A percentile compares a stretch with the other conserved stretches of the same genome.
These are phyloP conservation scores for Allomyces macrogynus DNA, from an alignment of 192 early-diverging fungal species.

Conservation along the genomic window DNA sequence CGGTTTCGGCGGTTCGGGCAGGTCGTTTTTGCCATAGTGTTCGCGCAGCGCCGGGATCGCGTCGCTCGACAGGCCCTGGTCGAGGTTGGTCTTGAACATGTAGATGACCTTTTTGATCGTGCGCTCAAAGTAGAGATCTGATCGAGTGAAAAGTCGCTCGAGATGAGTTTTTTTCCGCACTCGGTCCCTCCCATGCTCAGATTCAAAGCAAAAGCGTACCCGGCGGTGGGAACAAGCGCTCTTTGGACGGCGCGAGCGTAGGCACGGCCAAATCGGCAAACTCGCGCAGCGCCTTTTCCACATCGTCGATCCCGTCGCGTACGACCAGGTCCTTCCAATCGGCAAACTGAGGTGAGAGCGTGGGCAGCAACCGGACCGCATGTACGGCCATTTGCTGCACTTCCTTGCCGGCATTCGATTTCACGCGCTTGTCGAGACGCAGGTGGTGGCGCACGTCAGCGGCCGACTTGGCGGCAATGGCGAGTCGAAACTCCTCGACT, in stretches of 20 bases:
- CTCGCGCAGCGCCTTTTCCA: constrained; percentile 51
- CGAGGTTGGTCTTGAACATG: constrained; percentile 57
- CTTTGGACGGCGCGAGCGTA: constrained; percentile 26
- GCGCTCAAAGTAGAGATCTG: constrained; percentile 84
- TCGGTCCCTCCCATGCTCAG: too few species aligned
- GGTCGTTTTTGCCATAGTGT: constrained; percentile 68
- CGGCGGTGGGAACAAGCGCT: constrained; percentile 33
- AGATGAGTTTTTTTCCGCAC: too few species aligned
- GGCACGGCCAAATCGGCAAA: constrained; percentile 19
- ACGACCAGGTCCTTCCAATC: constrained; percentile 88
- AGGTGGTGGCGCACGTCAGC: constrained; percentile 60
- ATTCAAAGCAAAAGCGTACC: constrained; percentile 17
- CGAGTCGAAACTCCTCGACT: constrained; percentile 72
- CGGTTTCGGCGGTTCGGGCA: constrained; percentile 57
- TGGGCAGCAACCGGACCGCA: constrained; percentile 54
- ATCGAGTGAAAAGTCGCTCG: too few species aligned
- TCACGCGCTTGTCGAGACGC: constrained; percentile 54
- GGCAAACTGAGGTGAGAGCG: constrained; percentile 49
- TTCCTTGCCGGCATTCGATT: constrained; percentile 38
- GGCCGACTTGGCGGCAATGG: constrained; percentile 53
- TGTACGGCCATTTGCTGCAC: constrained; percentile 56
- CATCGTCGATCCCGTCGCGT: constrained; percentile 49
- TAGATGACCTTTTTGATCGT: constrained; percentile 55
- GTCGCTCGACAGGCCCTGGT: constrained; percentile 37
- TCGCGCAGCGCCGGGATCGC: constrained; percentile 35